Base-by-base conservation (phyloP, 306 rosid species). In the Cucumis sativus region DNA sequence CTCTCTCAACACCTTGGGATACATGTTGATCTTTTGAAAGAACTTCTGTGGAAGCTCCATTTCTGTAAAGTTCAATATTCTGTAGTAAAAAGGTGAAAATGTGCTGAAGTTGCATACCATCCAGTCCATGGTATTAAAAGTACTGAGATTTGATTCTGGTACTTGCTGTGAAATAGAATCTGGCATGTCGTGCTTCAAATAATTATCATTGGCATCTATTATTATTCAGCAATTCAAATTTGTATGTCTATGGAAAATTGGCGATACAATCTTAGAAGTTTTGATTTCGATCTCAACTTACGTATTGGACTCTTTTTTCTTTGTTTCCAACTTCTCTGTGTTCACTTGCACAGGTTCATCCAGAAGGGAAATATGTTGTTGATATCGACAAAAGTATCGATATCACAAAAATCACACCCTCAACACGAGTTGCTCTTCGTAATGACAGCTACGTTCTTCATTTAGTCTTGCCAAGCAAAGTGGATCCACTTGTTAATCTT, bases 381-480 rank as follows among this genome's bases (percentile, higher is more conserved):
- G 99, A 96, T 83, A 91, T 96, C 33, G 99, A 96, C 78, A 96
- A 96, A 84, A 92, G 47, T 78, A 96, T 95, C 59, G 99, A 96
- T 86, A 88, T 96, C 76, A 92, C 99, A 0, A 96, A 96, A 90
- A 96, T 96, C 39, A 96, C 98, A 3, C 99, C 99, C 23, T 92
- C 99, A 16, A 96, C 99, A 10, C 86, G 98, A 82, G 99, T 96
- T 84, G 99, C 99, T 62, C 97, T 96, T 17, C 93, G 99, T 74
- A 96, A 96, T 70, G 99, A 96, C 84, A 96, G 99, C 83, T 96
- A 96, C 56, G 99, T 96, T 81, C 99, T 92, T 82, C 99, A 96
- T 83, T 85, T 96, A 80, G 16, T 96, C 73, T 84, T 96, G 84
- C 99, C 99, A 6, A 96, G 99, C 91, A 96, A 96, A 92, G 99